These are phyloP conservation scores for Pichia sporocuriosa DNA, from an alignment of 805 yeast genomes.

Conservation along the genomic window DNA sequence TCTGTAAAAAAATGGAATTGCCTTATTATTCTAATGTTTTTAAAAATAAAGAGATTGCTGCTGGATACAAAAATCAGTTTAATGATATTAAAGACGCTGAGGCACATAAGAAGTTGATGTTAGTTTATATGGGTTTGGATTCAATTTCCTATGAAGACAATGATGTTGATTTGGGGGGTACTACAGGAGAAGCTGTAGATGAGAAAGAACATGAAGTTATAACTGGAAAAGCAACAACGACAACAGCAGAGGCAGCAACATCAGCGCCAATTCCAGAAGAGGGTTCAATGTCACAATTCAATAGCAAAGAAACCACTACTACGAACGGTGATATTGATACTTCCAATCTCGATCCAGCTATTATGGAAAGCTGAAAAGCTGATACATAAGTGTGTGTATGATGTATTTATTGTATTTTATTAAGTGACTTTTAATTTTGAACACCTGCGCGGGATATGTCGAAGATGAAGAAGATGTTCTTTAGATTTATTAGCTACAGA, in stretches of 20 bases:
- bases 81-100: conserved; percentile 29
- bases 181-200: not conserved
- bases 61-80: conserved; percentile 21
- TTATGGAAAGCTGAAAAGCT: too few relatives aligned
- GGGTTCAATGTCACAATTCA: too few relatives aligned
- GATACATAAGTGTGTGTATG: too few relatives aligned
- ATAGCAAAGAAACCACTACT: too few relatives aligned
- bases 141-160: conserved; percentile 29
- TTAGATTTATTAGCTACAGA: too few relatives aligned
- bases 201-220: not conserved
- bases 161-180: conserved; percentile 16
- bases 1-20: conserved; percentile 28
- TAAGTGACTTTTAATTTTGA: too few relatives aligned
- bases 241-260: too few relatives aligned
- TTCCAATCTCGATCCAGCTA: too few relatives aligned
- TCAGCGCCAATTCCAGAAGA: too few relatives aligned
- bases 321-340: not conserved
- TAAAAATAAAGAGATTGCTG: conserved; percentile 23
- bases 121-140: conserved; percentile 33
- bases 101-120: conserved; percentile 28
- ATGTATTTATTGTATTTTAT: too few relatives aligned
- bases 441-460: too few relatives aligned
- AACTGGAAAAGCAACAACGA: not conserved
- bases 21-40: conserved; percentile 23
- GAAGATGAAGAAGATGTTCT: too few relatives aligned